These are phyloP conservation scores for Leccinellum rugosiceps DNA, from an alignment of 768 basidiomycete genomes.

Conservation along the genomic window DNA sequence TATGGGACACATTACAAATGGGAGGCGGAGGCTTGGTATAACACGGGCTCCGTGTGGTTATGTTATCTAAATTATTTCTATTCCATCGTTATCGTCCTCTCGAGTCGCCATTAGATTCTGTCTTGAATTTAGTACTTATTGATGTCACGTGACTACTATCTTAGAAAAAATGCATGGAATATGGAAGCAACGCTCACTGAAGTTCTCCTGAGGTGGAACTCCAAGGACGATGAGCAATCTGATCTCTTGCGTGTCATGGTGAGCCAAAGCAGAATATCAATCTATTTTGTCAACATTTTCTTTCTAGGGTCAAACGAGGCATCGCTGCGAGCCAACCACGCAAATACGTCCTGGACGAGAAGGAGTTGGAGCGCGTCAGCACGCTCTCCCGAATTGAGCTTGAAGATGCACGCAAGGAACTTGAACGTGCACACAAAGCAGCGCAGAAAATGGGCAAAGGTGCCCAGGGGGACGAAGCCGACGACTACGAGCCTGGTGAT, in stretches of 20 bases:
- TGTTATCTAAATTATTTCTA: constrained; percentile 12
- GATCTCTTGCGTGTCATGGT: constrained; percentile 71
- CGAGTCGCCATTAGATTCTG: neutral
- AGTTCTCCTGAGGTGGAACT: neutral
- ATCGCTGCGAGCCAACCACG: constrained; percentile 68
- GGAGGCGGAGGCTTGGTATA: constrained; percentile 72
- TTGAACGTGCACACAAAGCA: constrained; percentile 77
- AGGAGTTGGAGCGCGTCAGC: constrained; percentile 87
- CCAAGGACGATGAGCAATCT: constrained; percentile 58
- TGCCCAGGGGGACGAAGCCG: constrained; percentile 63
- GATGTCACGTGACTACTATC: constrained; percentile 16
- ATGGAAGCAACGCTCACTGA: neutral
- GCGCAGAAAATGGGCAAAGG: constrained; percentile 68
- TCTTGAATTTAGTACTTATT: neutral
- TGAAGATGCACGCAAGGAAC: constrained; percentile 84
- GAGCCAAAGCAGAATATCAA: neutral
- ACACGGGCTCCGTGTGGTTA: neutral
- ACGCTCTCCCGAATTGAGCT: constrained; percentile 82
- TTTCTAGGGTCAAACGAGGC: constrained; percentile 72
- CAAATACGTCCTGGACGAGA: constrained; percentile 88
- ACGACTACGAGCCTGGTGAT: constrained; percentile 52
- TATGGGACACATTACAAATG: constrained; percentile 71
- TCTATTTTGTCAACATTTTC: neutral
- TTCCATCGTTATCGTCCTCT: neutral
- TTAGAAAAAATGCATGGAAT: too few relatives aligned